These are phyloP conservation scores for Pascua sp. DNA, from an alignment of 1,284 basidiomycete genomes.

Conservation along the genomic window DNA sequence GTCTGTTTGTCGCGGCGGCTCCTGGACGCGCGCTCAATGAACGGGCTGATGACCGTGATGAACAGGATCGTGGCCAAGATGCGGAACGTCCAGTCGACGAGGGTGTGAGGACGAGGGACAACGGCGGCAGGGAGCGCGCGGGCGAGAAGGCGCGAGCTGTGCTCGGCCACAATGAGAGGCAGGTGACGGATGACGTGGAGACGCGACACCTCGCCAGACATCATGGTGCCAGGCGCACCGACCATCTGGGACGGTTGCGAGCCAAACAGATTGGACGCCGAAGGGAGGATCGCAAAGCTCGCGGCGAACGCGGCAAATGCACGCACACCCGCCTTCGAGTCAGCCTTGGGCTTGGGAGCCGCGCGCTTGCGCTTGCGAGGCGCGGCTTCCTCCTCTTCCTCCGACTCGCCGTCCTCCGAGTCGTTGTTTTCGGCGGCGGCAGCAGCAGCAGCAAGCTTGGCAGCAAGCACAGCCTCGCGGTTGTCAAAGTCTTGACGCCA, in stretches of 20 bases:
- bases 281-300: slow-evolving; percentile 41
- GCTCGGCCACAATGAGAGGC: slow-evolving; percentile 43
- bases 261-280: slow-evolving; percentile 28
- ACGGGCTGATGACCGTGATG: slow-evolving; percentile 27
- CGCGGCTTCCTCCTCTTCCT: slow-evolving; percentile 29
- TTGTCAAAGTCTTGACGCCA: slow-evolving; percentile 40
- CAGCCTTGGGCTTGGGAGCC: slow-evolving; percentile 20
- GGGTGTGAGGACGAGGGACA: slow-evolving; percentile 26
- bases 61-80: slow-evolving; percentile 34
- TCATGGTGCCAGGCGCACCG: neutral
- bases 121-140: slow-evolving; percentile 27
- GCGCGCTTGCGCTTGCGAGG: slow-evolving; percentile 18
- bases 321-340: slow-evolving; percentile 21
- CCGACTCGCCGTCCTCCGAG: slow-evolving; percentile 24
- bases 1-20: slow-evolving; percentile 19
- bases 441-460: slow-evolving; percentile 19
- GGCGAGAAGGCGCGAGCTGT: slow-evolving; percentile 34
- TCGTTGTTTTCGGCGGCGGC: slow-evolving; percentile 22
- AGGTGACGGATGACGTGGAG: slow-evolving; percentile 34
- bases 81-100: slow-evolving; percentile 42
- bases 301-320: slow-evolving; percentile 46
- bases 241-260: slow-evolving; percentile 5
- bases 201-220: slow-evolving; percentile 13
- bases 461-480: slow-evolving; percentile 29
- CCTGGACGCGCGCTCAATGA: slow-evolving; percentile 16